Percentiles rank a stretch among this genome's conserved stretches.
Evolutionary conservation across 371 early-diverging fungal species (phyloP).

Genomic region (Coemansia sp.): DNA sequence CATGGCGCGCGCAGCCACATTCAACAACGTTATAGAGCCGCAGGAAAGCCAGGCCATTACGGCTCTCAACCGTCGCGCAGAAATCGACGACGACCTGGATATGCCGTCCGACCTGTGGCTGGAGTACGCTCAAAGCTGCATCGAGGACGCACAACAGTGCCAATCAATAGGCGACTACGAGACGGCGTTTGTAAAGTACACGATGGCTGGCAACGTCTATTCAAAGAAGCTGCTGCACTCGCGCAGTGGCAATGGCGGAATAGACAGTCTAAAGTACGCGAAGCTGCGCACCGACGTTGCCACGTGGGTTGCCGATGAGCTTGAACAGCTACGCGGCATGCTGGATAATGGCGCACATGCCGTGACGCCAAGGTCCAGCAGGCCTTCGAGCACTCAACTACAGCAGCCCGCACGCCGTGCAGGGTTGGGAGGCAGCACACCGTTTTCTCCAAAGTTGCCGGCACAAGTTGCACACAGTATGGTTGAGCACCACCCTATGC

Average conservation of each 20-base stretch:
- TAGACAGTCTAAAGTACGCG: slow-evolving; percentile 51
- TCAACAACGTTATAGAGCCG: neutral
- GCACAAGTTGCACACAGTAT: too few species aligned
- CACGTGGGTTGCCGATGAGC: slow-evolving; percentile 14
- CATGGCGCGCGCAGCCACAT: neutral
- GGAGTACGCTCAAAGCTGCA: slow-evolving; percentile 27
- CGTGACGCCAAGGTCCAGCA: neutral
- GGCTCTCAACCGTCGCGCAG: slow-evolving; percentile 28
- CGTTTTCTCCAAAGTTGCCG: too few species aligned
- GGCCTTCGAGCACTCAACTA: neutral
- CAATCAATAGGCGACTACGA: slow-evolving; percentile 47
- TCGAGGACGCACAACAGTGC: slow-evolving; percentile 31
- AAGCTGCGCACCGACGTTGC: slow-evolving; percentile 49
- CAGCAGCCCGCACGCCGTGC: neutral
- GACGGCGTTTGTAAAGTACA: slow-evolving; percentile 38
- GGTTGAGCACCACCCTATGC: too few species aligned
- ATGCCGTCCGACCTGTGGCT: slow-evolving; percentile 37
- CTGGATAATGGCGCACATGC: neutral
- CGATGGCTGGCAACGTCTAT: slow-evolving; percentile 55
- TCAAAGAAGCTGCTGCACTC: slow-evolving; percentile 55
- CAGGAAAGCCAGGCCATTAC: neutral
- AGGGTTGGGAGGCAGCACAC: too few species aligned
- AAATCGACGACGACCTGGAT: slow-evolving; percentile 23
- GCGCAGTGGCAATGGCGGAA: slow-evolving; percentile 47
- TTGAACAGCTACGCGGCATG: slow-evolving; percentile 9